A percentile compares a stretch with the other conserved stretches of the same genome.
These are phyloP conservation scores for Golubevia sp. DNA, from an alignment of 1,284 basidiomycete genomes.

Conservation along the genomic window DNA sequence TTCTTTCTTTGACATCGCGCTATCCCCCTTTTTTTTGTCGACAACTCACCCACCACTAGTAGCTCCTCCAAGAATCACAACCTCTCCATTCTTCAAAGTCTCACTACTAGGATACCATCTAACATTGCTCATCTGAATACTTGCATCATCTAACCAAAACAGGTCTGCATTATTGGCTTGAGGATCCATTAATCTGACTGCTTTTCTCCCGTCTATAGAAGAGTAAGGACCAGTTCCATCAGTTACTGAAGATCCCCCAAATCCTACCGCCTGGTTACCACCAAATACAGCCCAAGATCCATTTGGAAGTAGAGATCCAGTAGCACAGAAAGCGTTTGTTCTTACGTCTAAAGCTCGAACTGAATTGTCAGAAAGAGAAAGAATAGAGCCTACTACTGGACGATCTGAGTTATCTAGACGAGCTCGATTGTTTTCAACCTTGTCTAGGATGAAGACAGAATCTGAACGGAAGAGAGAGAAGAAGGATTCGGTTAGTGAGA, in stretches of 20 bases:
- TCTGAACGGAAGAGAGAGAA: not conserved
- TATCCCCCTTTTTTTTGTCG: no score
- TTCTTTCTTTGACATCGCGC: no score
- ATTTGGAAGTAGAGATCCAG: slow-evolving; percentile 48
- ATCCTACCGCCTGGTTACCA: slow-evolving; percentile 52
- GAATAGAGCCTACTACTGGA: slow-evolving; percentile 50
- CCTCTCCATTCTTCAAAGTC: slow-evolving; percentile 47
- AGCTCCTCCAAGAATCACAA: slow-evolving; percentile 52
- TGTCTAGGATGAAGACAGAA: slow-evolving; percentile 54
- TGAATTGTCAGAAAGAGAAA: slow-evolving; percentile 32
- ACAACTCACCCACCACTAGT: slow-evolving; percentile 38
- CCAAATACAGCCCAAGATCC: slow-evolving; percentile 55
- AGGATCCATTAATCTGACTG: slow-evolving; percentile 44
- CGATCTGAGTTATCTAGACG: slow-evolving; percentile 19
- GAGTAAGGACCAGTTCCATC: slow-evolving; percentile 25
- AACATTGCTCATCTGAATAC: slow-evolving; percentile 24
- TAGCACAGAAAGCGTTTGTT: slow-evolving; percentile 58
- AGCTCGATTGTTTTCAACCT: slow-evolving; percentile 48
- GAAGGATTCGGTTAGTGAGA: not conserved
- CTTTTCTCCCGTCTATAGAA: slow-evolving; percentile 44
- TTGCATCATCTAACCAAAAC: slow-evolving; percentile 38
- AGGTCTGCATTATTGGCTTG: slow-evolving; percentile 1
- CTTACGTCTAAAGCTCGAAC: slow-evolving; percentile 28
- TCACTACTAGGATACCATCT: slow-evolving; percentile 60
- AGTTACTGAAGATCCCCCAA: slow-evolving; percentile 28